phyloP scores from a whole-genome alignment of 106 monocot species.

The Apostasia shenzhenica region DNA sequence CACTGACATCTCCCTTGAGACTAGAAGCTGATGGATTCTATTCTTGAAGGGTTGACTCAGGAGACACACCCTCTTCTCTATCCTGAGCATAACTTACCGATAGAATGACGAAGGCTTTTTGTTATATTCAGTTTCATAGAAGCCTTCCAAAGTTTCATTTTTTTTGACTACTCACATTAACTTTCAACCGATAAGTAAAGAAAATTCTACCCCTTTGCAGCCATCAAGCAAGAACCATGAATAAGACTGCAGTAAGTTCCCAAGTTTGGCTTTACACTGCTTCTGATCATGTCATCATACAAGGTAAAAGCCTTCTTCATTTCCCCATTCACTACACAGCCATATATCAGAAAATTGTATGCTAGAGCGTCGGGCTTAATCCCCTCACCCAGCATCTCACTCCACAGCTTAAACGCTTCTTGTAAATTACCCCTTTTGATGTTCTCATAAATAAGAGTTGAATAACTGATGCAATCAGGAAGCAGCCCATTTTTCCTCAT shows the following conservation, averaged over 20 bases:
- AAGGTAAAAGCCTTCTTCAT: slow-evolving; percentile 43
- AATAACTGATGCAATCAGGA: slow-evolving; percentile 84
- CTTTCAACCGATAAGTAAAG: slow-evolving; percentile 5
- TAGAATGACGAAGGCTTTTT: too few species aligned
- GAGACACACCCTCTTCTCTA: too few species aligned
- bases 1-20: too few species aligned
- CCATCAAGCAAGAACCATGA: slow-evolving; percentile 29
- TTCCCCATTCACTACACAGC: slow-evolving; percentile 51
- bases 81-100: too few species aligned
- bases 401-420: slow-evolving; percentile 73
- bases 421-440: slow-evolving; percentile 46
- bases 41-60: too few species aligned
- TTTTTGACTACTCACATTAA: background rate
- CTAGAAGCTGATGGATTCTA: too few species aligned
- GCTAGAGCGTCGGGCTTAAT: slow-evolving; percentile 63
- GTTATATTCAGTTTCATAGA: too few species aligned
- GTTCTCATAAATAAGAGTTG: slow-evolving; percentile 61
- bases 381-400: slow-evolving; percentile 61
- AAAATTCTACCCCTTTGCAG: slow-evolving; percentile 1
- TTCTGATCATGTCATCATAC: slow-evolving; percentile 51
- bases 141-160: background rate
- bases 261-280: slow-evolving; percentile 34
- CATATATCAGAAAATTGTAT: slow-evolving; percentile 79
- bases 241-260: slow-evolving; percentile 42
- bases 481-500: slow-evolving; percentile 42